phyloP scores from a whole-genome alignment of 192 early-diverging fungal species.

The Haplosporangium gracile region DNA sequence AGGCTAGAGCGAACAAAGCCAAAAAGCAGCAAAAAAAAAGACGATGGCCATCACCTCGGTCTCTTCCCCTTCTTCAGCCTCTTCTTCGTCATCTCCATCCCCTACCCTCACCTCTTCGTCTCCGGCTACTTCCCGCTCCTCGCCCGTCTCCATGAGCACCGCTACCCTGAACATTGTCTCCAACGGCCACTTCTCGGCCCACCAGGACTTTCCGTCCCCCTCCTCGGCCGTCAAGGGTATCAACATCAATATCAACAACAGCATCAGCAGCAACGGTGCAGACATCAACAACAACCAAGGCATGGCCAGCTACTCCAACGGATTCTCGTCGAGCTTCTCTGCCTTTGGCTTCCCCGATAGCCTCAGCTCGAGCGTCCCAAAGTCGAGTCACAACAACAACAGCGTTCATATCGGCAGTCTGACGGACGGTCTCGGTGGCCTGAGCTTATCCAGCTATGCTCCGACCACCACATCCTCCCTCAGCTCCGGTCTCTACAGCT shows the following conservation, averaged over 20 bases:
- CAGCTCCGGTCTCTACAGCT: conserved; percentile 42
- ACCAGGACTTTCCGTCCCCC: conserved; percentile 31
- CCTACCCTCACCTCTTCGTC: conserved; percentile 36
- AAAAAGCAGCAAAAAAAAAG: neutral
- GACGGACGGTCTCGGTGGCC: conserved; percentile 30
- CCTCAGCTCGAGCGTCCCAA: conserved; percentile 48
- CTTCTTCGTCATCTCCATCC: conserved; percentile 54
- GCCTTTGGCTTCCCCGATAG: conserved; percentile 34
- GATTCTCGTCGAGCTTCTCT: conserved; percentile 5
- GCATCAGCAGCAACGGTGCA: neutral
- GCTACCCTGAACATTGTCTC: conserved; percentile 15
- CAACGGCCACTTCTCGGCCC: conserved; percentile 11
- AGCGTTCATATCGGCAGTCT: conserved; percentile 55
- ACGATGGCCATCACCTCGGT: conserved; percentile 59
- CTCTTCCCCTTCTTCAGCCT: conserved; percentile 58
- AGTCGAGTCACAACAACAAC: conserved; percentile 34
- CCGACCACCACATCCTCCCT: conserved; percentile 30
- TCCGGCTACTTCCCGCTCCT: conserved; percentile 48
- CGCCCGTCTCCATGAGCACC: conserved; percentile 54
- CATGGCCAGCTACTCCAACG: neutral
- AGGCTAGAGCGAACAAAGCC: neutral
- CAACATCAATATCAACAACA: conserved; percentile 15
- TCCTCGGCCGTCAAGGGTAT: conserved; percentile 27
- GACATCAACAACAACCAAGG: neutral
- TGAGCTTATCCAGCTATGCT: conserved; percentile 28